Conservation (phyloP, 306 rosid species). For the Casuarina glauca region DNA sequence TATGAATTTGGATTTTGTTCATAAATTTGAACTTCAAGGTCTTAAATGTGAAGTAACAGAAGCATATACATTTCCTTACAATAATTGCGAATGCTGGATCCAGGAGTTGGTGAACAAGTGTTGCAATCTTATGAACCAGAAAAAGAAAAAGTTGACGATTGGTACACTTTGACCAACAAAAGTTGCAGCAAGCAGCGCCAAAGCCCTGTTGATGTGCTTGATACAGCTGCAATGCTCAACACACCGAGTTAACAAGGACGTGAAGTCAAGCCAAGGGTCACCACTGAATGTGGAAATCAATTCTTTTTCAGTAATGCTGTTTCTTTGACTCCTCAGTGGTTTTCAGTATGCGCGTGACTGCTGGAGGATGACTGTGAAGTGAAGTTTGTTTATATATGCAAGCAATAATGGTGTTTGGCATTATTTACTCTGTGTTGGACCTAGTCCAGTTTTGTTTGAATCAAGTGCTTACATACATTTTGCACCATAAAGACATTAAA, state of each 20-base stretch:
- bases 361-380: slow-evolving; percentile 5
- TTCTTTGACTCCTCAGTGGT: neutral
- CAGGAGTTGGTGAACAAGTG: slow-evolving; percentile 47
- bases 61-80: neutral
- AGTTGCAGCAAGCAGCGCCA: slow-evolving; percentile 25
- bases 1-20: neutral
- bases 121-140: slow-evolving; percentile 35
- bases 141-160: slow-evolving; percentile 4
- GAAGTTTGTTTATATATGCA: neutral
- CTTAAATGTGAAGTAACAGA: neutral
- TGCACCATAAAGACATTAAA: neutral
- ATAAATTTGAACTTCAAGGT: neutral
- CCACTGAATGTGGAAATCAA: slow-evolving; percentile 2
- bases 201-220: slow-evolving; percentile 36
- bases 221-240: slow-evolving; percentile 19
- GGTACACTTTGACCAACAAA: slow-evolving; percentile 10
- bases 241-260: slow-evolving; percentile 20
- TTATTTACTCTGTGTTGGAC: neutral
- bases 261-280: slow-evolving; percentile 15
- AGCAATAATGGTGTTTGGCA: neutral
- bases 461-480: neutral
- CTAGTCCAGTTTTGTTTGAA: neutral
- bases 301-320: slow-evolving; percentile 1
- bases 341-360: slow-evolving; percentile 23
- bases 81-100: neutral